Conservation (phyloP, 768 basidiomycete genomes). For the Rhodotorula kratochvilovae region DNA sequence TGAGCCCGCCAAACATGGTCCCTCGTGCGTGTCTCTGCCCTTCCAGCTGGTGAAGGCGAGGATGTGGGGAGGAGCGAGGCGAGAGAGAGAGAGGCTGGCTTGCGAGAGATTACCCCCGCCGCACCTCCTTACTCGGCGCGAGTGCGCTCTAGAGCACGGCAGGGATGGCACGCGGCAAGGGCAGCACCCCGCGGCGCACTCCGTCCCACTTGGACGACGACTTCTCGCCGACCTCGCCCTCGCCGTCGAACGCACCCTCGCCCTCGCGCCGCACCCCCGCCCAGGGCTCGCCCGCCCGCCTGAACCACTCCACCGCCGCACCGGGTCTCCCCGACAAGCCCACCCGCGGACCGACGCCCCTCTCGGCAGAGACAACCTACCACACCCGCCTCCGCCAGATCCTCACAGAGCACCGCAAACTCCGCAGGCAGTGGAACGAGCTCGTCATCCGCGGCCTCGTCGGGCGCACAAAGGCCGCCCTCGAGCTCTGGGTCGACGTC, state of each 20-base stretch:
- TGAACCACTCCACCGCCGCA: neutral
- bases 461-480: slow-evolving; percentile 16
- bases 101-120: too few species aligned
- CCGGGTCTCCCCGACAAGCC: slow-evolving; percentile 7
- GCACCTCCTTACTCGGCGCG: neutral
- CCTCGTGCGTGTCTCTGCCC: too few species aligned
- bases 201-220: slow-evolving; percentile 14
- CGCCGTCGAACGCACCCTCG: slow-evolving; percentile 8
- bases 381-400: slow-evolving; percentile 26
- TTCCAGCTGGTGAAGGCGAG: neutral
- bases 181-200: slow-evolving; percentile 13
- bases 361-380: slow-evolving; percentile 24
- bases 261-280: neutral
- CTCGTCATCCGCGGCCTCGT: slow-evolving; percentile 35
- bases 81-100: neutral
- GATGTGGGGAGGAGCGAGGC: neutral
- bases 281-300: neutral
- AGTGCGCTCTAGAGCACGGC: too few species aligned
- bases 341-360: slow-evolving; percentile 14
- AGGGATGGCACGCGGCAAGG: slow-evolving; percentile 6
- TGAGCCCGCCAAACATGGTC: slow-evolving; percentile 24
- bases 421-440: slow-evolving; percentile 27
- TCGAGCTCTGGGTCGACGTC: slow-evolving; percentile 37
- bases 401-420: slow-evolving; percentile 32
- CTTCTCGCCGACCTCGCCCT: slow-evolving; percentile 15